A percentile compares a stretch with the other conserved stretches of the same genome.
Evolutionary conservation across 2,329 filamentous ascomycete genomes (phyloP).

Genomic region (Pyricularia pennisetigena): DNA sequence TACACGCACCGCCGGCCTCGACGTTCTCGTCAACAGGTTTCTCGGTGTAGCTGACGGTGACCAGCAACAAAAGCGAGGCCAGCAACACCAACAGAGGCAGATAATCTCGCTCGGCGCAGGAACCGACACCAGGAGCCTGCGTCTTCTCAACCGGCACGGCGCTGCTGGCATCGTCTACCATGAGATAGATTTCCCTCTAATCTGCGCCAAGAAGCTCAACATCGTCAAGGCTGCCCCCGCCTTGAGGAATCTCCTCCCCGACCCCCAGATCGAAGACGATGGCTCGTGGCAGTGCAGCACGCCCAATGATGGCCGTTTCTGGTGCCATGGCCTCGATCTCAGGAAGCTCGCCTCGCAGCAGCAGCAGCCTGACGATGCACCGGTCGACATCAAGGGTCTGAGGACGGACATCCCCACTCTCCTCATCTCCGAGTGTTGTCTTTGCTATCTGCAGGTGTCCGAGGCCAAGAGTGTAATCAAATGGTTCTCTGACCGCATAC

Average conservation of each 20-base stretch:
- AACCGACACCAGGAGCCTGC: conserved; percentile 83
- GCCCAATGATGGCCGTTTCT: conserved; percentile 28
- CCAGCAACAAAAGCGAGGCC: conserved; percentile 8
- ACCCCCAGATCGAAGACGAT: conserved; percentile 18
- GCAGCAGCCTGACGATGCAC: not conserved
- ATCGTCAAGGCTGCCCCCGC: conserved; percentile 35
- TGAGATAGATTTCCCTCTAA: conserved; percentile 79
- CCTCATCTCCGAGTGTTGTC: conserved; percentile 87
- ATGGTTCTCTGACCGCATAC: conserved; percentile 49
- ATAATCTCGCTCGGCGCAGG: conserved; percentile 90
- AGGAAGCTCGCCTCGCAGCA: conserved; percentile 37
- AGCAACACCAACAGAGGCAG: conserved; percentile 40
- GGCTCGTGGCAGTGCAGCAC: conserved; percentile 32
- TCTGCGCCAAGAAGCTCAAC: conserved; percentile 57
- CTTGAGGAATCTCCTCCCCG: conserved; percentile 27
- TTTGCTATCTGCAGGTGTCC: conserved; percentile 70
- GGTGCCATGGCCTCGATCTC: conserved; percentile 61
- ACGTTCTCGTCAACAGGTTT: conserved; percentile 66
- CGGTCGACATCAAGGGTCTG: conserved; percentile 29
- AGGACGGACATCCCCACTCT: conserved; percentile 61
- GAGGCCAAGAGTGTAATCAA: conserved; percentile 55
- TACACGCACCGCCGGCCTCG: conserved; percentile 74
- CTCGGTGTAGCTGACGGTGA: conserved; percentile 28
- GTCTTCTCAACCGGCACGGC: conserved; percentile 45
- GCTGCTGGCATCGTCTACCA: conserved; percentile 59